phyloP scores from a whole-genome alignment of 129 eudicot genomes.

The carrot (Daucus carota) region DH1_v3.0 NC_030384.2:44459501-44460000 shows the following conservation, averaged over 20 bases:
- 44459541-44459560: slow-evolving; percentile 95
- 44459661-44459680: neutral
- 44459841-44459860: neutral
- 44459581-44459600: slow-evolving; percentile 91
- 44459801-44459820: neutral
- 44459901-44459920: neutral
- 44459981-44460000: neutral
- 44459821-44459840: neutral
- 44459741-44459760: neutral
- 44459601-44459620: slow-evolving; percentile 80
- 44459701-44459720: neutral
- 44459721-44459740: neutral
- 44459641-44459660: slow-evolving; percentile 64
- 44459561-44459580: slow-evolving; percentile 79
- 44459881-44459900: neutral
- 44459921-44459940: neutral
- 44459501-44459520: slow-evolving; percentile 73
- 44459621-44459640: slow-evolving; percentile 80
- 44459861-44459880: neutral
- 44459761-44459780: neutral
- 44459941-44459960: neutral
- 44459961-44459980: neutral
- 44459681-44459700: neutral
- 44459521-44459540: slow-evolving; percentile 87
- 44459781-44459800: neutral